Evolutionary conservation across 805 yeast species (phyloP), one percentile per base, ranked within the genome.

Genomic region (Cyberlindnera samutprakarnensis): DNA sequence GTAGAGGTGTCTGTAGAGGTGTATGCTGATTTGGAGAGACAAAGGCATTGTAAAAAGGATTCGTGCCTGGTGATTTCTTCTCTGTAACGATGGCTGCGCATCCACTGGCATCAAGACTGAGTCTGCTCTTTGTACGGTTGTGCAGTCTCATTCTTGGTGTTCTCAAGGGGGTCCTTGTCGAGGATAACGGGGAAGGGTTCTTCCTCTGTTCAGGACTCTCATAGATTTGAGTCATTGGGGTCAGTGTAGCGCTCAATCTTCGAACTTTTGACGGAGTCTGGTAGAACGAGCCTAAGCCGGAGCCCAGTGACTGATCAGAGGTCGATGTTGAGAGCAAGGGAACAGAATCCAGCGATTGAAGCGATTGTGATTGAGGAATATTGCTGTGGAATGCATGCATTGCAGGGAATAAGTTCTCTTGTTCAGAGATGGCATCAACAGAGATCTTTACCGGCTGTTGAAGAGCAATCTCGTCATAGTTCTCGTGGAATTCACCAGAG

Each of bases 11-110:
- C 21, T 48, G 41, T 28, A 52, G 25, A 22, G 57, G 46, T 17
- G 55, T 42, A 26, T 14, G 50, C 48, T 9, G 49, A 43, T 16
- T 30, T 39, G 75, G 73, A 12, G 72, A 61, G 27, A 65, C 32
- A 24, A 37, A 36, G 29, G 65, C 64, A 6, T 64, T 42, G 45
- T 67, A 68, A 46, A 68, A 69, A 8, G 75, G 74, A 41, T 68
- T 69, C 6, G 64, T 63, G 7, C 56, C 56, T 10, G 68, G 66
- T 2, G 67, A 61, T 41, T 52, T 57, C 10, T 16, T 25, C 16
- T 29, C 31, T n/a, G 26, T 13, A 10, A 47, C 33, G 2, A 50
- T 35, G 2, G 47, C 25, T 11, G 52, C 54, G 14, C 47, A 41
- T 6, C 54, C 56, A 23, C 41, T 39, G 2, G 56, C 57, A 41